A percentile compares a stretch with the other conserved stretches of the same genome.
phyloP scores from a whole-genome alignment of 1,284 basidiomycete genomes.

The Phellopilus nigrolimitatus region DNA sequence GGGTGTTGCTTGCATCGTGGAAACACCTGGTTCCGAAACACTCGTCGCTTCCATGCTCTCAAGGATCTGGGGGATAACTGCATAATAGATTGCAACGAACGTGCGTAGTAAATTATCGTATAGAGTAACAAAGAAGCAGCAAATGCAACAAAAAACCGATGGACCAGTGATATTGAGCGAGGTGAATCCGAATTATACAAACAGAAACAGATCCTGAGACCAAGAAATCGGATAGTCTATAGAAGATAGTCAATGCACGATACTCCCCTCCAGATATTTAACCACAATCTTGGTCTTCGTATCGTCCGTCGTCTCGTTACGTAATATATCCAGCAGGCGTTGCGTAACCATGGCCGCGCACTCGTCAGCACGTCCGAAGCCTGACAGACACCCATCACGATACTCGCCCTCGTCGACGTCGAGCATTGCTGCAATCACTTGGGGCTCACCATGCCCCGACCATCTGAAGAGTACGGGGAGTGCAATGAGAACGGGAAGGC shows the following conservation, averaged over 20 bases:
- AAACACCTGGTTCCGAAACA: slow-evolving; percentile 51
- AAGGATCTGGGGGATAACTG: slow-evolving; percentile 52
- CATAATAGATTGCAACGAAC: neutral
- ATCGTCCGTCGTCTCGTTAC: slow-evolving; percentile 30
- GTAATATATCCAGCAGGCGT: slow-evolving; percentile 48
- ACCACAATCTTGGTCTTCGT: slow-evolving; percentile 33
- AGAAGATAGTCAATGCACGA: slow-evolving; percentile 27
- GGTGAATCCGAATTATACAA: neutral
- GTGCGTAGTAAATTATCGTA: neutral
- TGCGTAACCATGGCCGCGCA: slow-evolving; percentile 55
- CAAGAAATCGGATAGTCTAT: slow-evolving; percentile 1
- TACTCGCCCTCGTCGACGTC: slow-evolving; percentile 59
- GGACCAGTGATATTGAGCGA: neutral
- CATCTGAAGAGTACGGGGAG: slow-evolving; percentile 58
- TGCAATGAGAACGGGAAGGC: slow-evolving; percentile 65
- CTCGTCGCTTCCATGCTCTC: slow-evolving; percentile 45
- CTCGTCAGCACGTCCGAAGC: slow-evolving; percentile 73
- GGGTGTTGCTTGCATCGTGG: slow-evolving; percentile 49
- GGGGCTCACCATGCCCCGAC: slow-evolving; percentile 30
- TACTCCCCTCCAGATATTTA: slow-evolving; percentile 47
- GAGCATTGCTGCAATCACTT: slow-evolving; percentile 48
- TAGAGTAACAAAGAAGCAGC: neutral
- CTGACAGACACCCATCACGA: slow-evolving; percentile 58
- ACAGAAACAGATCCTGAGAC: neutral
- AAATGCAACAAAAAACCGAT: neutral